phyloP scores from a whole-genome alignment of 2,329 filamentous ascomycete genomes.

The Drechslerella dactyloides region DNA sequence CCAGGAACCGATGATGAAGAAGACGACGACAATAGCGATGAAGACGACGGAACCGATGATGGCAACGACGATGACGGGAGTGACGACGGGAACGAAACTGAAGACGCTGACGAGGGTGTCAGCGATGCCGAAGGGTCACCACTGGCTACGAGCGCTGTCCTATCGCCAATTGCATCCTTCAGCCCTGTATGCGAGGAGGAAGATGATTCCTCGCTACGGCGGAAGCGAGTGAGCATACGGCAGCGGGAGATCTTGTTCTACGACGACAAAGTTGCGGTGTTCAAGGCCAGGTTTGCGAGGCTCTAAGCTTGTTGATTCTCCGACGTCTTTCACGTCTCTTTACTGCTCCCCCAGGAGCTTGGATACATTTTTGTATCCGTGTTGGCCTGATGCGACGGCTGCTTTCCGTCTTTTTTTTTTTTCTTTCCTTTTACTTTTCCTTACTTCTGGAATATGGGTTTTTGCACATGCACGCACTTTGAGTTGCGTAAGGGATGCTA shows the following conservation, averaged over 20 bases:
- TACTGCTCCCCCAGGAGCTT: not conserved
- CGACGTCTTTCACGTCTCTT: not conserved
- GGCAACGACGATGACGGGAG: slow-evolving; percentile 56
- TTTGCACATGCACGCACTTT: not conserved
- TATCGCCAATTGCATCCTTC: slow-evolving; percentile 61
- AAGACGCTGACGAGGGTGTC: slow-evolving; percentile 55
- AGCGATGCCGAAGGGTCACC: slow-evolving; percentile 29
- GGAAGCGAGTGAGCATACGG: slow-evolving; percentile 62
- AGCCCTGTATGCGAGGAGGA: slow-evolving; percentile 62
- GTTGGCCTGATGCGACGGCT: not conserved
- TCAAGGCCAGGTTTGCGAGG: slow-evolving; percentile 67
- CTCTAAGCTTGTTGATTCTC: too few relatives aligned
- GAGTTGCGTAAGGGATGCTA: not conserved
- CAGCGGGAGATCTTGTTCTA: slow-evolving; percentile 82
- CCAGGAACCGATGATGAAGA: slow-evolving; percentile 61
- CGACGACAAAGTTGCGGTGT: slow-evolving; percentile 81
- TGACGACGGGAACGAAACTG: slow-evolving; percentile 56
- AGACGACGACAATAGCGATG: slow-evolving; percentile 61
- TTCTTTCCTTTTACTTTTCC: not conserved
- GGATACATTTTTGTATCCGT: slow-evolving; percentile 4
- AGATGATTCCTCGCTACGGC: slow-evolving; percentile 58
- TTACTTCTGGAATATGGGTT: not conserved
- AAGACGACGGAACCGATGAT: slow-evolving; percentile 58
- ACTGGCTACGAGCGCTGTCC: slow-evolving; percentile 44
- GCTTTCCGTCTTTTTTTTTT: not conserved